phyloP scores from a whole-genome alignment of 2,329 filamentous ascomycete species.

The Zymoseptoria brevis region DNA sequence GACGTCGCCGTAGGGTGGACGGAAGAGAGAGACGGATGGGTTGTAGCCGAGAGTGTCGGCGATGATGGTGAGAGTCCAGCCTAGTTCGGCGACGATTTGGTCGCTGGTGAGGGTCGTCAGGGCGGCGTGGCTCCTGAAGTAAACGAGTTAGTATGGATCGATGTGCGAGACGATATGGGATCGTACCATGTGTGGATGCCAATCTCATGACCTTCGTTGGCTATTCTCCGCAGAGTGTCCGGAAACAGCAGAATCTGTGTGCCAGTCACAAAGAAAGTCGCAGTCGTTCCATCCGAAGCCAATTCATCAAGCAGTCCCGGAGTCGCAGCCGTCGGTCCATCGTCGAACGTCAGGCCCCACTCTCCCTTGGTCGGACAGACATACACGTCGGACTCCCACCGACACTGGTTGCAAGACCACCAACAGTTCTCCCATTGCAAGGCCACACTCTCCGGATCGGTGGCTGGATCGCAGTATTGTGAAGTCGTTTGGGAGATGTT shows the following conservation, averaged over 20 bases:
- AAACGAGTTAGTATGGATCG: neutral
- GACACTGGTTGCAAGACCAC: neutral
- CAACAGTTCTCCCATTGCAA: neutral
- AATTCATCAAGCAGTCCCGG: neutral
- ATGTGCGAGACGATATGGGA: too few species aligned
- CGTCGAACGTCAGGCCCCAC: neutral
- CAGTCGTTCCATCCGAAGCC: neutral
- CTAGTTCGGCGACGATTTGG: neutral
- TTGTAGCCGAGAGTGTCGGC: neutral
- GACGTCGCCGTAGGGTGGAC: neutral
- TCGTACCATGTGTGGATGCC: neutral
- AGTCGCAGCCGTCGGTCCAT: neutral
- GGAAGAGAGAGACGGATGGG: neutral
- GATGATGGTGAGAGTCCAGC: neutral
- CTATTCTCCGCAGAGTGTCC: neutral
- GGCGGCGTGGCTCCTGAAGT: neutral
- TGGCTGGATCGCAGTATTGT: neutral
- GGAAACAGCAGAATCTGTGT: neutral
- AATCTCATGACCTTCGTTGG: neutral
- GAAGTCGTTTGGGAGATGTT: neutral
- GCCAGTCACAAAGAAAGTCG: neutral
- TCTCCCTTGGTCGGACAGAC: neutral
- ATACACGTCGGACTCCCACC: neutral
- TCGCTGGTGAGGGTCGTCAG: neutral
- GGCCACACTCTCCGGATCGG: neutral